Percentiles rank a stretch among this genome's conserved stretches.
These are phyloP conservation scores for Aspergillus floridensis DNA, from an alignment of 2,329 filamentous ascomycete species.

Conservation along the genomic window DNA sequence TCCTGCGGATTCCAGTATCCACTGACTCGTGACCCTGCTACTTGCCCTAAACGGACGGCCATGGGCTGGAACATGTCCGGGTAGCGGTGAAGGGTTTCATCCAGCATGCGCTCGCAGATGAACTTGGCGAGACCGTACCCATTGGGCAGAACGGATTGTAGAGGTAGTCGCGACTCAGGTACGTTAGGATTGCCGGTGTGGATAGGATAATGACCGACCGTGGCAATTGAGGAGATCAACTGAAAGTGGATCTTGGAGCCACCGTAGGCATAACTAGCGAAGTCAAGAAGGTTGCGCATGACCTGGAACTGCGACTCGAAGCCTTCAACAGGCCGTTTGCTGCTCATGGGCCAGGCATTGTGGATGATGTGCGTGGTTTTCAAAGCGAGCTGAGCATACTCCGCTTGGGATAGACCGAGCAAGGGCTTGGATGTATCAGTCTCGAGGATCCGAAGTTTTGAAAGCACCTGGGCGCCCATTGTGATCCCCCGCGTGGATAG, in stretches of 20 bases:
- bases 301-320: conserved; percentile 37
- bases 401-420: conserved; percentile 46
- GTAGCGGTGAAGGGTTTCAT: conserved; percentile 46
- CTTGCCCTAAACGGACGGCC: conserved; percentile 50
- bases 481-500: conserved; percentile 25
- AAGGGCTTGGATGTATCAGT: conserved; percentile 49
- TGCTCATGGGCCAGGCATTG: conserved; percentile 31
- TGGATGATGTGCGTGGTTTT: conserved; percentile 48
- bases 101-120: conserved; percentile 51
- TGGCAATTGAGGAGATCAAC: conserved; percentile 44
- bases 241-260: conserved; percentile 27
- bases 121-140: conserved; percentile 55
- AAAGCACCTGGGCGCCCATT: conserved; percentile 11
- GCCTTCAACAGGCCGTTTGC: conserved; percentile 14
- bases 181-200: conserved; percentile 31
- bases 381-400: conserved; percentile 40
- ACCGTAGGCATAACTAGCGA: not conserved
- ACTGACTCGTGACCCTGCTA: conserved; percentile 49
- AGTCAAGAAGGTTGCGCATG: conserved; percentile 51
- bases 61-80: conserved; percentile 45
- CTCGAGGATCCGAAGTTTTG: conserved; percentile 48
- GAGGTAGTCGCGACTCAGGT: conserved; percentile 44
- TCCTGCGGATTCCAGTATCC: conserved; percentile 57
- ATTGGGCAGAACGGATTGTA: conserved; percentile 43
- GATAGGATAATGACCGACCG: conserved; percentile 35